Conservation (phyloP, 805 yeast species). For the Suhomyces vadensis region DNA sequence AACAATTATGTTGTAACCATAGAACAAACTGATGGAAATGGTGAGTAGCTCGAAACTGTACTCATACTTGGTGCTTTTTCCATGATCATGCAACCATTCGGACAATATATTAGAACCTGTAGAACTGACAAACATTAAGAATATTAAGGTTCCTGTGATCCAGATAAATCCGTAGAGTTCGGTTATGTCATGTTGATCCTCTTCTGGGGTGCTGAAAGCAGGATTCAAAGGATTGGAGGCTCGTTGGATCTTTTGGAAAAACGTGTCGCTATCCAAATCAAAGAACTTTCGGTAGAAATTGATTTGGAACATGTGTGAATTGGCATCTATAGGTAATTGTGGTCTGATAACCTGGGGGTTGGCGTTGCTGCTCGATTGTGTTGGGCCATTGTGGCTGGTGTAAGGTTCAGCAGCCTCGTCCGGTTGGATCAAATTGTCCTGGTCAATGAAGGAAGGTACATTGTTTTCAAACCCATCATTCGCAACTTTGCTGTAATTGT, state of each 20-base stretch:
- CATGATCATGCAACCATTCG: conserved; percentile 45
- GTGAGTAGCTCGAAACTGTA: conserved; percentile 63
- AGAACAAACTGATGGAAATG: conserved; percentile 67
- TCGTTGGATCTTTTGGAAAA: conserved; percentile 50
- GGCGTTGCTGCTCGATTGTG: not conserved
- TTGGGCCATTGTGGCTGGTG: conserved; percentile 7
- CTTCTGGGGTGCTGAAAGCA: conserved; percentile 21
- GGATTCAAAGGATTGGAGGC: conserved; percentile 58
- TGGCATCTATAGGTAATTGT: conserved; percentile 20
- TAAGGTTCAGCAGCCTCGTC: conserved; percentile 15
- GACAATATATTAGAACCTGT: conserved; percentile 67
- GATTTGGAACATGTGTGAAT: conserved; percentile 51
- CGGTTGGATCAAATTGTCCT: conserved; percentile 22
- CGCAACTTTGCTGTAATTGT: conserved; percentile 5
- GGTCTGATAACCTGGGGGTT: conserved; percentile 27
- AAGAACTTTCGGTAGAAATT: conserved; percentile 65
- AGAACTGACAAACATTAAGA: conserved; percentile 71
- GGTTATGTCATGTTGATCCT: conserved; percentile 38
- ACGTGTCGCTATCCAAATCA: conserved; percentile 67
- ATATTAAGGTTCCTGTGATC: conserved; percentile 82
- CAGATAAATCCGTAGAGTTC: conserved; percentile 90
- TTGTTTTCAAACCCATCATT: not conserved
- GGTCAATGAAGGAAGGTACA: conserved; percentile 14
- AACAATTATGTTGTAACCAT: conserved; percentile 69
- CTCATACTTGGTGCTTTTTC: conserved; percentile 43